Evolutionary conservation across 306 rosid species (phyloP).

Genomic region (Ormosia semicastrata): DNA sequence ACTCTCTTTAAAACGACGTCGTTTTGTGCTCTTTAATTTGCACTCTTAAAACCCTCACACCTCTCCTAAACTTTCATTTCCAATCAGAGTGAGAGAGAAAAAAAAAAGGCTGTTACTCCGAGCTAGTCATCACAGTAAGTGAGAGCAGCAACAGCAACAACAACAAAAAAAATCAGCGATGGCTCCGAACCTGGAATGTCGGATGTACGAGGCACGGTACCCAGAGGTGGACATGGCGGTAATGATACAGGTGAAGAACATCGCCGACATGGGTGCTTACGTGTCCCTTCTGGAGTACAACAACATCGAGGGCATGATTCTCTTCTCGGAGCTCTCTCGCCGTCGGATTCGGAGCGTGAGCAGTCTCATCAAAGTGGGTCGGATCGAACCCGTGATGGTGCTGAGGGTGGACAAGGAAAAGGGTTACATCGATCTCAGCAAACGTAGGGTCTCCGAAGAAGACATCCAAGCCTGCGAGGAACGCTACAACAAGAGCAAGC

Average conservation of each 20-base stretch:
- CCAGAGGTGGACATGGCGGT: slow-evolving; percentile 99
- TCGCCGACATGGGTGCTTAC: slow-evolving; percentile 98
- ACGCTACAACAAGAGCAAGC: slow-evolving; percentile 96
- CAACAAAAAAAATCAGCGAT: too few species aligned
- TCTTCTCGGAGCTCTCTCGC: slow-evolving; percentile 95
- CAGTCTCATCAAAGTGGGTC: slow-evolving; percentile 84
- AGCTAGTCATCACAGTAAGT: too few species aligned
- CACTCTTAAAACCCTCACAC: too few species aligned
- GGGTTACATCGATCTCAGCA: slow-evolving; percentile 95
- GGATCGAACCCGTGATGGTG: slow-evolving; percentile 96
- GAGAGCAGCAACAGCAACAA: too few species aligned
- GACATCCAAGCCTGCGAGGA: slow-evolving; percentile 88
- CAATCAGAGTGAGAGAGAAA: too few species aligned
- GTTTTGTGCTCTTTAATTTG: too few species aligned
- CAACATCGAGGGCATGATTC: slow-evolving; percentile 96
- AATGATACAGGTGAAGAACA: slow-evolving; percentile 96
- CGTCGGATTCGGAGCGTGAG: slow-evolving; percentile 96
- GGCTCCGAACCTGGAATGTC: slow-evolving; percentile 78
- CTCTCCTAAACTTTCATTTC: too few species aligned
- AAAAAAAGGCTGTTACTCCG: too few species aligned
- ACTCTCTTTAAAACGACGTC: too few species aligned
- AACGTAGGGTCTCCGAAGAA: slow-evolving; percentile 92
- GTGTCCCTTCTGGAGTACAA: slow-evolving; percentile 94
- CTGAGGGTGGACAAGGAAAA: slow-evolving; percentile 93
- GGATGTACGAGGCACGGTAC: slow-evolving; percentile 89